Base-by-base conservation (phyloP, 805 yeast genomes). In the Yueomyces sp. region DNA sequence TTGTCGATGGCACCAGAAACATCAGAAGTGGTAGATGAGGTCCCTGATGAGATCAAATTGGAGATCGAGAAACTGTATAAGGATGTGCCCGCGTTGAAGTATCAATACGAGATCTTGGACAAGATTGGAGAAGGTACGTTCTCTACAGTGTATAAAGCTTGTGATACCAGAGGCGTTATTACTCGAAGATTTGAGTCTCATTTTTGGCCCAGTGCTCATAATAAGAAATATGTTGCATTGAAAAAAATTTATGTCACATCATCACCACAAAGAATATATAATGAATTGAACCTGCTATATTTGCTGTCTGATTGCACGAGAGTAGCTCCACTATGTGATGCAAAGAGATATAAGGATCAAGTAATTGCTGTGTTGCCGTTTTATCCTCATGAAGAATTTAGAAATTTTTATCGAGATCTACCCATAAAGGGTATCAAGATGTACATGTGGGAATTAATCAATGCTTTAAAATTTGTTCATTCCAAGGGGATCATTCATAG, bases 161-260 rank as follows among this genome's bases (percentile, higher is more conserved):
- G 49, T 27, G 66, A 65, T 44, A 40, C 63, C n/a, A 59, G 58
- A 51, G 65, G 64, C 2, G 63, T 56, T 39, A 50, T 57, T 34
- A 49, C 60, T 26, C 45, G 46, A 38, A 53, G 50, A 38, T 55
- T 49, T 44, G 45, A 48, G 37, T 49, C 53, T 6, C 65, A 60
- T 45, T 58, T 58, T 44, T 60, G 64, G 64, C 44, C 53, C 5
- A 46, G 67, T 61, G 19, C 19, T 19, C 19, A 19, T 19, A 49
- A 68, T 58, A 47, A 56, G 34, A 55, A 56, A 33, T 64, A 58
- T 42, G 97, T 92, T 45, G 99, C 99, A 2, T 68, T 92, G 51
- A 92, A 92, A 59, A 77, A 92, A 55, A 86, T 92, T 40, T 88
- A 90, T 60, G 97, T 88, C 26, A 92, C 98, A 0, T 85, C 96